Evolutionary conservation across 2,329 filamentous ascomycete species (phyloP).

Genomic region (Tolypocladium inflatum): DNA sequence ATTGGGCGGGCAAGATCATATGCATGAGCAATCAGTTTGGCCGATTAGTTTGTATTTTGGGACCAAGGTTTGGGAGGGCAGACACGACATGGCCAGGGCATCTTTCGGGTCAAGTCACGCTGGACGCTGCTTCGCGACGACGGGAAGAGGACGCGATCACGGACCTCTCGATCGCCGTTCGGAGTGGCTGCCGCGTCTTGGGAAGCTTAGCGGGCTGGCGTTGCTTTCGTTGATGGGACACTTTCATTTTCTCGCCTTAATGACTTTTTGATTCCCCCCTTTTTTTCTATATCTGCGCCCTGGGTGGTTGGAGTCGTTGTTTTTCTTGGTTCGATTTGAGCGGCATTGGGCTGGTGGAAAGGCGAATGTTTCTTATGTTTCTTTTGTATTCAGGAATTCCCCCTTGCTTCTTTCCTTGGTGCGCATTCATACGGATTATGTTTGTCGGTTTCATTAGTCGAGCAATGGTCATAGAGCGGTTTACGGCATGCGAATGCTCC

Average conservation of each 20-base stretch:
- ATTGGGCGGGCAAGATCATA: conserved; percentile 3
- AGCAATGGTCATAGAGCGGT: neutral
- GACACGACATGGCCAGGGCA: conserved; percentile 1
- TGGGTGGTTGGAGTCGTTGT: neutral
- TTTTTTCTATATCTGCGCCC: neutral
- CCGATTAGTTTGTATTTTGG: conserved; percentile 5
- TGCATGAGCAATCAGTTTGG: conserved; percentile 3
- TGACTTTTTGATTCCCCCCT: conserved; percentile 4
- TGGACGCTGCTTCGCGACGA: neutral
- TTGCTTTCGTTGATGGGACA: neutral
- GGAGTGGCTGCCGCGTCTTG: neutral
- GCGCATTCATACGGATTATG: neutral
- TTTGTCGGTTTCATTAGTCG: neutral
- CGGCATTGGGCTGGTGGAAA: conserved; percentile 3
- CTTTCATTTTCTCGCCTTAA: neutral
- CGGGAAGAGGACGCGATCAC: neutral
- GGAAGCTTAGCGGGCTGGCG: neutral
- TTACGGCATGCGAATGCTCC: neutral
- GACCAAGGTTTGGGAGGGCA: conserved; percentile 1
- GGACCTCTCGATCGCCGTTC: neutral
- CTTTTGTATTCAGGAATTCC: neutral
- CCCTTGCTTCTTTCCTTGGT: neutral
- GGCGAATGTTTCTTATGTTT: neutral
- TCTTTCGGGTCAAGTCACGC: neutral
- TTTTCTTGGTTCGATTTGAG: neutral